Percentiles rank a stretch among this genome's conserved stretches.
These are phyloP conservation scores for Pleurotus tuoliensis DNA, from an alignment of 768 basidiomycete species.

Conservation along the genomic window DNA sequence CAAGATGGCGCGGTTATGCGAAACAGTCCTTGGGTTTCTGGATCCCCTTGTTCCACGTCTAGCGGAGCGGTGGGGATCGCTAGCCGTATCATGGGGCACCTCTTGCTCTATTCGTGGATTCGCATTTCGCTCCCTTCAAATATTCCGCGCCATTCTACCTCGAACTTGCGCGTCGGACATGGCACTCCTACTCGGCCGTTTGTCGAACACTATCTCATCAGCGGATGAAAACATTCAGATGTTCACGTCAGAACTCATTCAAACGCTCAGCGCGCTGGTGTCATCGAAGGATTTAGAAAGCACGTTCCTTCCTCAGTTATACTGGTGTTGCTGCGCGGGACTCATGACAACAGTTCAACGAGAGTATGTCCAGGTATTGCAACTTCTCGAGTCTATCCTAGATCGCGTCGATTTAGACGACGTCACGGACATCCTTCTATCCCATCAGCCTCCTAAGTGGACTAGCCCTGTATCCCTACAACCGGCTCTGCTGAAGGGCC, in stretches of 20 bases:
- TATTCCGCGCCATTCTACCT: constrained; percentile 81
- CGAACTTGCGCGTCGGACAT: constrained; percentile 67
- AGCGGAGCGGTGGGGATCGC: constrained; percentile 70
- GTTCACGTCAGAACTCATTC: constrained; percentile 80
- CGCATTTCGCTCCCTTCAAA: constrained; percentile 85
- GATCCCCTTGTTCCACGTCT: constrained; percentile 68
- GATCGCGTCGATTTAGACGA: constrained; percentile 64
- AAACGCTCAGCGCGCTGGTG: constrained; percentile 66
- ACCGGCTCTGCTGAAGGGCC: constrained; percentile 64
- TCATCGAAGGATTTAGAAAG: constrained; percentile 53
- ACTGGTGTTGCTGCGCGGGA: constrained; percentile 82
- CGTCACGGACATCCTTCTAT: constrained; percentile 66
- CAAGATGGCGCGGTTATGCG: constrained; percentile 68
- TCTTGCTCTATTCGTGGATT: constrained; percentile 81
- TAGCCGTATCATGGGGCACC: constrained; percentile 83
- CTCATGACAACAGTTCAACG: constrained; percentile 78
- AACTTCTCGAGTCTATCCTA: constrained; percentile 62
- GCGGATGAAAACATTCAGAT: constrained; percentile 73
- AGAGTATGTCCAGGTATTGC: constrained; percentile 70
- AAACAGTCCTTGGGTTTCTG: constrained; percentile 62
- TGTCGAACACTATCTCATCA: constrained; percentile 81
- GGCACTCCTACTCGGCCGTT: constrained; percentile 73
- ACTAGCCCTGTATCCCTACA: constrained; percentile 61
- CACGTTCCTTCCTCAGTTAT: constrained; percentile 72
- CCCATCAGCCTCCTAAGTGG: constrained; percentile 73